Conservation (phyloP, 225 moss, liverwort and hornwort species). For the Pseudisothecium myosuroides region DNA sequence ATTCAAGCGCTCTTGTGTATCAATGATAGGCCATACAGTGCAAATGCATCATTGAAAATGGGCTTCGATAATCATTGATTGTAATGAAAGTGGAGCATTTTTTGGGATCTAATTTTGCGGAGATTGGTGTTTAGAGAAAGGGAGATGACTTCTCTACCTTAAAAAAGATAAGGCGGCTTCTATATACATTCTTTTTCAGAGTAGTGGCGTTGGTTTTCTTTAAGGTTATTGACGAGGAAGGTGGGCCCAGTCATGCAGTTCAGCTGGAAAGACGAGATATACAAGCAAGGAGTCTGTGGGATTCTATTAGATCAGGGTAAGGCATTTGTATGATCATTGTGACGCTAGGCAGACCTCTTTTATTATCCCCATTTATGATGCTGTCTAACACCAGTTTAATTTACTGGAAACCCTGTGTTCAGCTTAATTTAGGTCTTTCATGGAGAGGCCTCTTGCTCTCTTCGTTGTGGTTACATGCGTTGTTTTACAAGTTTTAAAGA, state of each 20-base stretch:
- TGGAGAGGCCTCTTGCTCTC: neutral
- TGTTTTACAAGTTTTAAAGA: neutral
- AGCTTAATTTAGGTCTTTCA: neutral
- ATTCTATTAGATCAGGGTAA: slow-evolving; percentile 98
- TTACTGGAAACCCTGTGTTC: neutral
- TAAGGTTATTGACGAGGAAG: slow-evolving; percentile 28
- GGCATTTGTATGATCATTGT: neutral
- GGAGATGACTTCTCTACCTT: neutral
- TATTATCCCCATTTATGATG: neutral
- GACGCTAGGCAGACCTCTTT: neutral
- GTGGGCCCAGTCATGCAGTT: slow-evolving; percentile 46
- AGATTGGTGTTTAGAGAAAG: neutral
- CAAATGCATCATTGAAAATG: neutral
- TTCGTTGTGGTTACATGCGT: neutral
- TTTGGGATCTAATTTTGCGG: neutral
- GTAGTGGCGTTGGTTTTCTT: neutral
- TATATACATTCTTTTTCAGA: neutral
- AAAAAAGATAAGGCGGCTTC: neutral
- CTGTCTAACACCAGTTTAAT: neutral
- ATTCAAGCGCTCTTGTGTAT: neutral
- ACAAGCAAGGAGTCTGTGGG: slow-evolving; percentile 87
- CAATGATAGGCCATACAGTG: neutral
- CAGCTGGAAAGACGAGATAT: slow-evolving; percentile 48
- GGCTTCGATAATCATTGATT: neutral
- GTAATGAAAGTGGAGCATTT: neutral